Base-by-base conservation (phyloP, 192 early-diverging fungal species). In the Backusella circina region DNA sequence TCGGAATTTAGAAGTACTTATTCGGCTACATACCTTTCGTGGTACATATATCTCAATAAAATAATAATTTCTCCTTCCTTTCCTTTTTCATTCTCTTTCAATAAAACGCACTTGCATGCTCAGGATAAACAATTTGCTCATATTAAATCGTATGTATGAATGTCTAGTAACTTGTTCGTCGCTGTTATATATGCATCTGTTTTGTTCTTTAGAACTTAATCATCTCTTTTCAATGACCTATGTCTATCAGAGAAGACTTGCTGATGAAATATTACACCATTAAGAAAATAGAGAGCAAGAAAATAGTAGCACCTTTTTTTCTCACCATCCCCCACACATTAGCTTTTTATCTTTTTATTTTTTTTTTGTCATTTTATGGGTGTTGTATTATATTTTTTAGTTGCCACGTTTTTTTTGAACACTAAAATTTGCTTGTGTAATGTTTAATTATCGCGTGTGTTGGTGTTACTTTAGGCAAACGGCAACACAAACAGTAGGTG, bases 371-470 rank as follows among this genome's bases (percentile, higher is more conserved):
- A 57, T 57, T 57, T 26, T 57, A 57, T 57, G 51, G 51, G 7
- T n/a, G 44, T 35, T 35, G 16, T 47, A 47, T 21, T 57, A 23
- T 57, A 57, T 26, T 28, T 61, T 61, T 61, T 61, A 26, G 26
- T 10, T 23, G 54, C 54, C 54, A 61, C 54, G 54, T 61, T 61
- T 61, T 61, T 61, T 61, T 61, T 61, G 54, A 61, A 61, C 54
- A 61, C 54, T 61, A 61, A 61, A 61, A 28, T 61, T 61, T 47
- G 44, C 16, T n/a, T 61, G 54, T 61, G 54, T 61, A 61, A 61
- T 26, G 2, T 61, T 28, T 26, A 61, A 61, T 61, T 23, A 61
- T 61, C 54, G 54, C 54, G 54, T 61, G 54, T 61, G 12, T 28
- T 61, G 23, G 54, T 61, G 54, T 61, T 61, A 61, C 54, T 61